Conservation (phyloP, 2,329 filamentous ascomycete genomes). For the Apiospora hydei region DNA sequence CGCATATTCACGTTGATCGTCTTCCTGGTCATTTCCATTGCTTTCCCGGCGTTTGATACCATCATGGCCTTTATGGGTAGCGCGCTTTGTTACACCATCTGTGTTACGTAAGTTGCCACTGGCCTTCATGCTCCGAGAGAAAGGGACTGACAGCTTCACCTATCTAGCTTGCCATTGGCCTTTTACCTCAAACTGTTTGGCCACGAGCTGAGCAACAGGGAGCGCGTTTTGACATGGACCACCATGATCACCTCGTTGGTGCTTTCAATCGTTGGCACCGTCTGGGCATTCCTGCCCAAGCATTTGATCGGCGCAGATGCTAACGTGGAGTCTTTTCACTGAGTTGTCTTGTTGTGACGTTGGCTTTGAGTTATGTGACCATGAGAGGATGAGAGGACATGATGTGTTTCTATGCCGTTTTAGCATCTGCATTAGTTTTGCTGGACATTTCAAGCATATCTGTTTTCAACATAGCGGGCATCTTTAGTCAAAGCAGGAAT, state of each 20-base stretch:
- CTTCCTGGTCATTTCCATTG: conserved; percentile 76
- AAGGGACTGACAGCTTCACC: not conserved
- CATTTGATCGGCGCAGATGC: conserved; percentile 67
- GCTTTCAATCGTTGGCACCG: conserved; percentile 79
- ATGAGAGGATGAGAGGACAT: not conserved
- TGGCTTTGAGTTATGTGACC: not conserved
- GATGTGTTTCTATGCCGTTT: not conserved
- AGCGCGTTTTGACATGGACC: conserved; percentile 71
- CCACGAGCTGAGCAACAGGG: conserved; percentile 67
- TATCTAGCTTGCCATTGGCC: conserved; percentile 70
- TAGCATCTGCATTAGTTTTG: not conserved
- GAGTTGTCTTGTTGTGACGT: not conserved
- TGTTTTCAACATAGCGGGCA: conserved; percentile 1
- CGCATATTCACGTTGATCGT: conserved; percentile 72
- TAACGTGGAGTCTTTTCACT: not conserved
- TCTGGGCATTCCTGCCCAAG: conserved; percentile 88
- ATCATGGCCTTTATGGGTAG: conserved; percentile 93
- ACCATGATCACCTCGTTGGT: conserved; percentile 74
- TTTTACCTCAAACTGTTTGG: conserved; percentile 93
- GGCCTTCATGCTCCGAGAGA: not conserved
- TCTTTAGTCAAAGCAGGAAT: not conserved
- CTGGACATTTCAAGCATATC: not conserved
- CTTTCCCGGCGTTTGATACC: conserved; percentile 80
- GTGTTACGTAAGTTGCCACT: conserved; percentile 69
- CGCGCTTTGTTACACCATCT: conserved; percentile 91